These are phyloP conservation scores for Rhodotorula sp. DNA, from an alignment of 1,284 basidiomycete genomes.

Conservation along the genomic window DNA sequence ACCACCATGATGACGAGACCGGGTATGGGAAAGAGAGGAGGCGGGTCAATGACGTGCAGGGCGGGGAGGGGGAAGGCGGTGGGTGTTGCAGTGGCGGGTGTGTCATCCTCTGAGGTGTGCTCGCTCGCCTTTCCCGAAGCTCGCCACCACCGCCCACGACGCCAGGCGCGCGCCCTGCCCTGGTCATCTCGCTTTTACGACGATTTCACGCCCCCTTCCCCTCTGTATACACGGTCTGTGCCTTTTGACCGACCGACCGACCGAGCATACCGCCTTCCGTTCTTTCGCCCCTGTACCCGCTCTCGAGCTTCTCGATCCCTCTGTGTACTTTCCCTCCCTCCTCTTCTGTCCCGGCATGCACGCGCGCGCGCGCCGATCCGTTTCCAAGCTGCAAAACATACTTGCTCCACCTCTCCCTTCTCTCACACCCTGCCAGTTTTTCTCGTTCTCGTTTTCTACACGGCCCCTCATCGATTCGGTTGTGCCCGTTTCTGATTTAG, in stretches of 20 bases:
- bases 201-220: background rate
- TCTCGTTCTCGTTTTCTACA: no score
- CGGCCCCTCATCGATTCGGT: no score
- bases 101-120: slow-evolving; percentile 14
- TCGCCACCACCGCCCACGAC: background rate
- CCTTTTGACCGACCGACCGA: background rate
- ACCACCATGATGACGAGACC: slow-evolving; percentile 1
- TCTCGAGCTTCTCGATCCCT: no score
- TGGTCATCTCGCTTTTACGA: background rate
- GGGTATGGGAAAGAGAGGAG: slow-evolving; percentile 4
- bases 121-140: background rate
- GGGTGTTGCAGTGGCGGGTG: slow-evolving; percentile 19
- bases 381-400: no score
- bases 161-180: background rate
- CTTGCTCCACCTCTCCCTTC: no score
- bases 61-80: background rate
- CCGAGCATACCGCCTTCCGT: background rate
- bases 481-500: no score
- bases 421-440: no score
- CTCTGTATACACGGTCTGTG: background rate
- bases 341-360: no score
- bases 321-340: no score
- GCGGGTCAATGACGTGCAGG: background rate
- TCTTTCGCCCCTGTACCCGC: background rate
- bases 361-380: no score